These are phyloP conservation scores for Dactylis glomerata DNA, from an alignment of 176 grass and related monocot genomes.

Conservation along the genomic window DNA sequence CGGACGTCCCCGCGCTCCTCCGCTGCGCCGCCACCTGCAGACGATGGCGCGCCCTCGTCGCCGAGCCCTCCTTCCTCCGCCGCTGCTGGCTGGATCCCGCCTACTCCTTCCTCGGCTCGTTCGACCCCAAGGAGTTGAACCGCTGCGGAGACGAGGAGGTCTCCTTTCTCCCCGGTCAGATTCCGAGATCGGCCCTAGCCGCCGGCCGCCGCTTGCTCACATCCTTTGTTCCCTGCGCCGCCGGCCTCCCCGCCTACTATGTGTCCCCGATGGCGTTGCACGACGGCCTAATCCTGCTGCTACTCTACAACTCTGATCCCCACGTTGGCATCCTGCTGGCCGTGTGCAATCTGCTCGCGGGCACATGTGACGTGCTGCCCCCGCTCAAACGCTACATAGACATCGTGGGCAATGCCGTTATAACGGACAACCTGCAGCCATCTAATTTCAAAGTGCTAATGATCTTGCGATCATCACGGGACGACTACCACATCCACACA, in stretches of 20 bases:
- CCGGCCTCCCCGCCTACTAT: neutral
- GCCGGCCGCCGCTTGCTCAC: neutral
- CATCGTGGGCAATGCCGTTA: no score
- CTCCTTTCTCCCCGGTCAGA: neutral
- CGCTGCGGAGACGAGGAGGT: rapidly evolving
- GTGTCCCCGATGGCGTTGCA: neutral
- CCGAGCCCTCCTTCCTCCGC: neutral
- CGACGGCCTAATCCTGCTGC: neutral
- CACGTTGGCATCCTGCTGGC: neutral
- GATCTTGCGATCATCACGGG: no score
- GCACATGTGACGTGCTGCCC: neutral
- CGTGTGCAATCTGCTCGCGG: neutral
- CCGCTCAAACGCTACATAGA: no score
- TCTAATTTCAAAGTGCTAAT: no score
- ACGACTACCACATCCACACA: no score
- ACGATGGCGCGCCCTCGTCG: neutral
- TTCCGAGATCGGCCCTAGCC: neutral
- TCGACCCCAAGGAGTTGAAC: rapidly evolving
- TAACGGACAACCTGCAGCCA: no score
- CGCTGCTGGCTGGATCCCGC: neutral
- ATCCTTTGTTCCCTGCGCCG: neutral
- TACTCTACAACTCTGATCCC: neutral
- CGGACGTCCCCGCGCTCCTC: neutral
- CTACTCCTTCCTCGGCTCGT: neutral
- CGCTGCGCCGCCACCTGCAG: neutral